Evolutionary conservation across 257 asterid species (phyloP).

Genomic region (Nicotiana attenuata): DNA sequence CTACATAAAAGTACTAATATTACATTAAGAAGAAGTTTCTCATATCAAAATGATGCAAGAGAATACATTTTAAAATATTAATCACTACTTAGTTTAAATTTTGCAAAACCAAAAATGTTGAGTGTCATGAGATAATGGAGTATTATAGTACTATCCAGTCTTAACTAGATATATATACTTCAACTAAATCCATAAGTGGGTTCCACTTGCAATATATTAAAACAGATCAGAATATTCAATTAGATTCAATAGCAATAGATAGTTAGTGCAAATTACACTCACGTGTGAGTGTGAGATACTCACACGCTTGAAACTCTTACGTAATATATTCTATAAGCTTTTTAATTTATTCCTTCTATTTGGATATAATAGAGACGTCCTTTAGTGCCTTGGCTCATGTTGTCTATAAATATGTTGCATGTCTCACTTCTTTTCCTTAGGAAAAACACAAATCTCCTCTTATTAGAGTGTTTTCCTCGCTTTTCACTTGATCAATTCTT

Average conservation of each 20-base stretch:
- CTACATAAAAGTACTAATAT: too few relatives aligned
- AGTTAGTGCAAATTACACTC: not conserved
- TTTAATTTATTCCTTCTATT: slow-evolving; percentile 2
- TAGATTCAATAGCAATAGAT: slow-evolving; percentile 16
- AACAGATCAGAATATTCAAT: slow-evolving; percentile 51
- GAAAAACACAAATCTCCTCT: slow-evolving; percentile 46
- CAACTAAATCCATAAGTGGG: too few relatives aligned
- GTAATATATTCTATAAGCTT: not conserved
- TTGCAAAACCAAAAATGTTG: too few relatives aligned
- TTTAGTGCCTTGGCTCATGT: not conserved
- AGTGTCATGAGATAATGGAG: too few relatives aligned
- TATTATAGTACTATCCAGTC: too few relatives aligned
- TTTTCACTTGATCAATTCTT: not conserved
- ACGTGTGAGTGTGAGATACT: slow-evolving; percentile 7
- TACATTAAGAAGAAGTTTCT: too few relatives aligned
- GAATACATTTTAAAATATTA: too few relatives aligned
- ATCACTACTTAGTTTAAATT: too few relatives aligned
- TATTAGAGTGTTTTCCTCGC: slow-evolving; percentile 57
- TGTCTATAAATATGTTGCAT: slow-evolving; percentile 43
- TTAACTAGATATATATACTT: too few relatives aligned
- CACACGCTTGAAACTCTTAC: slow-evolving; percentile 11
- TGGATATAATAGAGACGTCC: not conserved
- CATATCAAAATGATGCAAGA: too few relatives aligned
- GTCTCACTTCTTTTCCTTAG: slow-evolving; percentile 32
- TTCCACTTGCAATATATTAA: not conserved